These are phyloP conservation scores for Boletus edulis DNA, from an alignment of 768 basidiomycete genomes.

Conservation along the genomic window DNA sequence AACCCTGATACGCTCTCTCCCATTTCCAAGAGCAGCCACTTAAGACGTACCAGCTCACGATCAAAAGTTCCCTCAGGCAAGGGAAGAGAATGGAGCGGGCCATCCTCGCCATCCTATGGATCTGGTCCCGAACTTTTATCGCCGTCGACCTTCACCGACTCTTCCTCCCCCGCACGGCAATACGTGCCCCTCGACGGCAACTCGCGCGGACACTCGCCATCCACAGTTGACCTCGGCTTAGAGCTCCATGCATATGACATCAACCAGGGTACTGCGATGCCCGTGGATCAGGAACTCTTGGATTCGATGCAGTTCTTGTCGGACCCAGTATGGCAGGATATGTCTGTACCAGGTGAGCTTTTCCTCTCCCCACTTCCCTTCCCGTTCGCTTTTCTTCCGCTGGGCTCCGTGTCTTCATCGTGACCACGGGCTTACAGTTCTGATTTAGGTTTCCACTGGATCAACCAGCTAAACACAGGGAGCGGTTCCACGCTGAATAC, in stretches of 20 bases:
- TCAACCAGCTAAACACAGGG: slow-evolving; percentile 27
- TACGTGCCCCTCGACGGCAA: slow-evolving; percentile 39
- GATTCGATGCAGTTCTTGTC: slow-evolving; percentile 59
- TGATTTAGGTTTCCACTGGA: slow-evolving; percentile 35
- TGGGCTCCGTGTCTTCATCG: neutral
- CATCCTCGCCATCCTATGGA: slow-evolving; percentile 2
- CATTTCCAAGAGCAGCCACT: slow-evolving; percentile 20
- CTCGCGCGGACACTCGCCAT: slow-evolving; percentile 13
- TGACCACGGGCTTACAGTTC: neutral
- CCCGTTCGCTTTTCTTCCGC: neutral
- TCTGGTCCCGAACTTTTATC: slow-evolving; percentile 21
- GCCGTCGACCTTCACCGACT: slow-evolving; percentile 34
- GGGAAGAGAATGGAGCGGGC: slow-evolving; percentile 8
- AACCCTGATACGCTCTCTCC: slow-evolving; percentile 13
- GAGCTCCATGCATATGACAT: slow-evolving; percentile 34
- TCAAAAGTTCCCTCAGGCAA: slow-evolving; percentile 10
- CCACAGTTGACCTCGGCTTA: neutral
- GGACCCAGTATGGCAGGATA: slow-evolving; percentile 57
- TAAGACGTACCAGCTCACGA: slow-evolving; percentile 11
- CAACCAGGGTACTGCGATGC: slow-evolving; percentile 46
- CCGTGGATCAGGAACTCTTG: slow-evolving; percentile 58
- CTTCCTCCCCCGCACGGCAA: slow-evolving; percentile 36
- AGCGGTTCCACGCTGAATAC: slow-evolving; percentile 15
- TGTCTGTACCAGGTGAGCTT: slow-evolving; percentile 50
- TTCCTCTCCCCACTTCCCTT: too few species aligned